Evolutionary conservation across 2,329 filamentous ascomycete genomes (phyloP), one percentile per base, ranked within the genome.

Genomic region (Venturia pyrina): DNA sequence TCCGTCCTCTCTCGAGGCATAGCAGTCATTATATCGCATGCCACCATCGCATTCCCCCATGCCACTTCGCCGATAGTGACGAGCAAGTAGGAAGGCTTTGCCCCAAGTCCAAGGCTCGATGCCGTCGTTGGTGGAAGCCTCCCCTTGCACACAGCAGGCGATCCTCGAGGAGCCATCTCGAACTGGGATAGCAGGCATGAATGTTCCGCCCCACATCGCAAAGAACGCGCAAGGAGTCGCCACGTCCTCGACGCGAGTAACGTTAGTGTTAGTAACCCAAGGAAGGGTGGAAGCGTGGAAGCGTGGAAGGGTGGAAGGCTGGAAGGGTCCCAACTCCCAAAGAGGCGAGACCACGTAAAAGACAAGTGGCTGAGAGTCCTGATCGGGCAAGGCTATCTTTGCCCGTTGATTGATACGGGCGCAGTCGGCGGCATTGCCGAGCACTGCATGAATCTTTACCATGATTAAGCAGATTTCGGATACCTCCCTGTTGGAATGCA

Each of bases 11-110:
- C 17, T n/a, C 15, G 28, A 57, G 53, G 32, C 53, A 59, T 59
- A 59, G 17, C 53, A 37, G 53, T 11, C 53, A n/a, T n/a, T 59
- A 37, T 59, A 59, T 59, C 24, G 53, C 53, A 59, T 37, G 53
- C 53, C 53, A 59, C 21, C 53, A 59, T 40, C 37, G 37, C 37
- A 40, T 28, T 32, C 50, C 50, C 6, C 8, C 46, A 8, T n/a
- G 46, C 19, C 46, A 50, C n/a, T 50, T 19, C 19, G 46, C 46
- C 46, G 19, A n/a, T 24, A 8, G 46, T 24, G 37, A 8, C 37
- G 5, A 8, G 37, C n/a, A n/a, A n/a, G n/a, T n/a, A n/a, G n/a
- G 7, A 40, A 40, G 11, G 2, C 7, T 2, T 40, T 40, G 28
- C 28, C 28, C 28, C 48, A 6, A 53, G 43, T 8, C 48, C 48